Conservation (phyloP, 371 early-diverging fungal genomes). For the Actinomortierella ambigua region DNA sequence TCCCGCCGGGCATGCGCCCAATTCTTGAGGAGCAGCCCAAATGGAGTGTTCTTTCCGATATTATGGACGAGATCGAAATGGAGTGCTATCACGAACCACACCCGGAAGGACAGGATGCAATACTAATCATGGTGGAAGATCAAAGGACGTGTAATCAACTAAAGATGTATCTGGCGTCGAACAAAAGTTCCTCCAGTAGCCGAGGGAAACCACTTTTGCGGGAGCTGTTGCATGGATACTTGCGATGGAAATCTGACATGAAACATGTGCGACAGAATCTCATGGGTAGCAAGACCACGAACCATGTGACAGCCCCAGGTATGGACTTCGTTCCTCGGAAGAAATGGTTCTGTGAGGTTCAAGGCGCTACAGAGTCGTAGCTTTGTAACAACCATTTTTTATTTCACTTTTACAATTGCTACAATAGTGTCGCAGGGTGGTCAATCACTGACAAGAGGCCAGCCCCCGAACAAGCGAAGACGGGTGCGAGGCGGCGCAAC, state of each 20-base stretch:
- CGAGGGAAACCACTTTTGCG: slow-evolving; percentile 53
- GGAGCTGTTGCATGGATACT: slow-evolving; percentile 61
- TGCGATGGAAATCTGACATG: slow-evolving; percentile 69
- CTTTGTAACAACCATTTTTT: no score
- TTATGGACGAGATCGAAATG: slow-evolving; percentile 78
- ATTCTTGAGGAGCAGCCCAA: slow-evolving; percentile 92
- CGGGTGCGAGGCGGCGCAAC: slow-evolving; percentile 75
- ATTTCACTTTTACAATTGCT: no score
- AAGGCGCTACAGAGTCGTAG: no score
- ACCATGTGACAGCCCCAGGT: slow-evolving; percentile 9
- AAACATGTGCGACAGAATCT: slow-evolving; percentile 46
- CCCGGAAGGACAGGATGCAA: slow-evolving; percentile 46
- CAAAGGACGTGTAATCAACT: slow-evolving; percentile 72
- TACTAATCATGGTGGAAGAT: slow-evolving; percentile 77
- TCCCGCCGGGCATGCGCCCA: slow-evolving; percentile 70
- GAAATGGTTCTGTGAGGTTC: no score
- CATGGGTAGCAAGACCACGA: slow-evolving; percentile 4
- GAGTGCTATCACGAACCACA: slow-evolving; percentile 49
- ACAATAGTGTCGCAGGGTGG: no score
- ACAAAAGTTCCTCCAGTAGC: slow-evolving; percentile 17
- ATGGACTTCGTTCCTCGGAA: neutral
- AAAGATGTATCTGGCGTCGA: slow-evolving; percentile 54
- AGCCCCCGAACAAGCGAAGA: slow-evolving; percentile 78
- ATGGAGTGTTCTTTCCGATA: slow-evolving; percentile 74
- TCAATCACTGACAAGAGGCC: slow-evolving; percentile 4